These are phyloP conservation scores for Ballota nigra DNA, from an alignment of 257 asterid genomes.

Conservation along the genomic window DNA sequence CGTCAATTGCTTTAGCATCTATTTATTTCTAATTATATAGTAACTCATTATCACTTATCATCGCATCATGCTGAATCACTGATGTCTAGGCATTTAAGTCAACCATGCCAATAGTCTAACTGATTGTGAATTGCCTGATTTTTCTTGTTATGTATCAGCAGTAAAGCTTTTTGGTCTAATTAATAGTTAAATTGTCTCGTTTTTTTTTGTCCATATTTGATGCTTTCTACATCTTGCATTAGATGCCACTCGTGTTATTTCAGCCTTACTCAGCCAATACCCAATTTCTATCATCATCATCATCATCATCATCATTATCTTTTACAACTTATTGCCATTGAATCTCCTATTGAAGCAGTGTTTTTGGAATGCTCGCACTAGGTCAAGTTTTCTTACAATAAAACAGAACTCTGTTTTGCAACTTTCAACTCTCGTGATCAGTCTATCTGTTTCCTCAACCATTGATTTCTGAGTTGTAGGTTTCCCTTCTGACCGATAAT, in stretches of 20 bases:
- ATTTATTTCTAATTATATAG: not conserved
- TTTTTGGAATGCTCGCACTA: not conserved
- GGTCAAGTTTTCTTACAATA: not conserved
- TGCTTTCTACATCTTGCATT: not conserved
- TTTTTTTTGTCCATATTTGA: not conserved
- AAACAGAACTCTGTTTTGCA: not conserved
- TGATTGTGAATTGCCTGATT: not conserved
- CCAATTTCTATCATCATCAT: too few species aligned
- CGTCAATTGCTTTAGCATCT: not conserved
- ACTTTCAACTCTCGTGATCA: not conserved
- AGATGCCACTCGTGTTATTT: too few species aligned
- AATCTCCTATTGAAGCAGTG: not conserved
- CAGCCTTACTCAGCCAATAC: not conserved
- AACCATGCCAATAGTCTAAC: not conserved
- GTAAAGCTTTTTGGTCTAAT: not conserved
- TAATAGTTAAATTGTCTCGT: not conserved
- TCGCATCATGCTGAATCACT: too few species aligned
- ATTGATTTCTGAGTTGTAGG: slow-evolving; percentile 36
- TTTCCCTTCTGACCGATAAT: slow-evolving; percentile 74
- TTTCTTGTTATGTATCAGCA: not conserved
- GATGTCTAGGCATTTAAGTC: too few species aligned
- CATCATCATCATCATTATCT: not conserved
- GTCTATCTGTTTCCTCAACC: not conserved
- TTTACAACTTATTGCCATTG: not conserved
- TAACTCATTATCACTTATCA: too few species aligned